Conservation (phyloP, 1,284 basidiomycete species). For the Ustilago loliicola region DNA sequence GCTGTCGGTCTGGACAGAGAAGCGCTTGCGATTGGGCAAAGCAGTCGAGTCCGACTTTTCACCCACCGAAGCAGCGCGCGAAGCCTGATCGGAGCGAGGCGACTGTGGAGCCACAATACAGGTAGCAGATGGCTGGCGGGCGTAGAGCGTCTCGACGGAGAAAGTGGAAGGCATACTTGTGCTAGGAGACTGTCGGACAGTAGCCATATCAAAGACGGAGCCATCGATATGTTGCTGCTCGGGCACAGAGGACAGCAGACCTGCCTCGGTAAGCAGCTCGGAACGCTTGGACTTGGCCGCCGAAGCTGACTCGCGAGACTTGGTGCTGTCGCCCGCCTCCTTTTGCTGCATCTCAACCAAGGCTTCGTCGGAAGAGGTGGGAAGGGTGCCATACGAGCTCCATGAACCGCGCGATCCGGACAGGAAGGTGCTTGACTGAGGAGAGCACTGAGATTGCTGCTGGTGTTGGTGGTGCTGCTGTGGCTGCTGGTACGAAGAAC, state of each 20-base stretch:
- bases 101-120: constrained; percentile 18
- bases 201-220: constrained; percentile 43
- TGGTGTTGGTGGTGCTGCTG: constrained; percentile 4
- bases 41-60: constrained; percentile 38
- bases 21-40: constrained; percentile 34
- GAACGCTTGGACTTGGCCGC: constrained; percentile 8
- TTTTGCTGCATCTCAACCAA: constrained; percentile 19
- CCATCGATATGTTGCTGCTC: constrained; percentile 35
- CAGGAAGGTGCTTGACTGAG: constrained; percentile 19
- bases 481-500: constrained; percentile 15
- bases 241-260: constrained; percentile 11
- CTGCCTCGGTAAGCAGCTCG: constrained; percentile 19
- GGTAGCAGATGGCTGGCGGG: constrained; percentile 8
- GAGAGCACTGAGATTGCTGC: constrained; percentile 20
- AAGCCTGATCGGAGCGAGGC: constrained; percentile 42
- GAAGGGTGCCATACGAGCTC: constrained; percentile 30
- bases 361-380: constrained; percentile 39
- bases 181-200: constrained; percentile 12
- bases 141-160: constrained; percentile 31
- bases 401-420: constrained; percentile 28
- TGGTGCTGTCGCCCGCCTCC: neutral
- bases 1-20: constrained; percentile 43
- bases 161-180: constrained; percentile 13
- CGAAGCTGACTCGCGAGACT: neutral
- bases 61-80: constrained; percentile 35